phyloP scores from a whole-genome alignment of 1,284 basidiomycete species.

The Boletus semigastroideus region DNA sequence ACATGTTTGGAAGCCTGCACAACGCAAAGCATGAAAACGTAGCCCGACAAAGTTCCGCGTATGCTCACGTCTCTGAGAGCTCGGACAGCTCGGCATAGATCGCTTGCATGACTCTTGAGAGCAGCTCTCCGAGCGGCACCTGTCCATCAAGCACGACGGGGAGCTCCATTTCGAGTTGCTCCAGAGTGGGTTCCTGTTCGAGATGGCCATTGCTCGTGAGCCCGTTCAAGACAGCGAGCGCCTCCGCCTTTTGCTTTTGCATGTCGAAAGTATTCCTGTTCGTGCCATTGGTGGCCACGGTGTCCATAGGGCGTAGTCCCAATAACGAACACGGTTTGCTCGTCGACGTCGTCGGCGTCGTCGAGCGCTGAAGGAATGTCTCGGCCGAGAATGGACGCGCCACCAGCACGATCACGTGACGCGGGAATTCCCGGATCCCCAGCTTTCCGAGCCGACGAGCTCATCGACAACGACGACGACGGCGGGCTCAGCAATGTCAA shows the following conservation, averaged over 20 bases:
- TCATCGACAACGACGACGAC: conserved; percentile 11
- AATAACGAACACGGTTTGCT: not conserved
- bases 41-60: not conserved
- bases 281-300: conserved; percentile 13
- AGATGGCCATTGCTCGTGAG: conserved; percentile 31
- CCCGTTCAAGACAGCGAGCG: conserved; percentile 33
- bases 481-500: conserved; percentile 25
- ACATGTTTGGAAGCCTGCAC: conserved; percentile 76
- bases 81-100: conserved; percentile 84
- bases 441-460: not conserved
- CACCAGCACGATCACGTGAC: conserved; percentile 16
- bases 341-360: conserved; percentile 9
- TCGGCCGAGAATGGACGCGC: conserved; percentile 18
- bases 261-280: conserved; percentile 20
- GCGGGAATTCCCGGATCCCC: conserved; percentile 19
- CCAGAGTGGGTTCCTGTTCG: conserved; percentile 44
- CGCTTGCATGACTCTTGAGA: conserved; percentile 74
- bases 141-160: conserved; percentile 76
- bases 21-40: conserved; percentile 1
- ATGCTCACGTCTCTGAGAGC: conserved; percentile 79
- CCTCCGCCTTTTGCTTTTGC: conserved; percentile 32
- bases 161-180: conserved; percentile 72
- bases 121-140: conserved; percentile 69
- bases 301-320: conserved; percentile 15
- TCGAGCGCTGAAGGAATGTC: conserved; percentile 1